Evolutionary conservation across 495 filamentous ascomycete species (phyloP), one percentile per base, ranked within the genome.

Genomic region (Aspergillus sparsus): DNA sequence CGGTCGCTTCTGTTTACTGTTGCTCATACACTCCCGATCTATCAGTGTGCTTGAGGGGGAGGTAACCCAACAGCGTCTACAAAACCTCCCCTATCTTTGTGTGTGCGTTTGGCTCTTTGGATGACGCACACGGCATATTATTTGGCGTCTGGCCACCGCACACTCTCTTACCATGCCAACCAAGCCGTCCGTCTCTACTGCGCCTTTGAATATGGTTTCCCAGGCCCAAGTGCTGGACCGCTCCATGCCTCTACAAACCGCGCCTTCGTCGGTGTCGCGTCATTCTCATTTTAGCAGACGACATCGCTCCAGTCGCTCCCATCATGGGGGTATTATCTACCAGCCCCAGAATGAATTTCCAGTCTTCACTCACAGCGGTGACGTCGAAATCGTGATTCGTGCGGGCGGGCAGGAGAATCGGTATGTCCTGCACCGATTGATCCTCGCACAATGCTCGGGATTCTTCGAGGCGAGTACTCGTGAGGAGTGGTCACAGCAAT

Each of bases 391-490:
- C 61, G 67, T 93, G 41, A 86, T 96, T 60, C 80, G 82, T 59
- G 85, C 82, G 18, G 86, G 84, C 51, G 80, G 85, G 39, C 86
- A 88, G 62, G 89, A 93, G 72, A 87, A 86, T 68, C 83, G 89
- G 27, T 97, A 96, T 68, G 82, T 96, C 41, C 83, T 97, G 16
- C 92, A 97, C 73, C 83, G 87, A 42, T 77, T 96, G 65, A 95
- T 92, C 31, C 74, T 97, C 63, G 84, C 89, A 37, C 89, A 94
- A 75, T 93, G 89, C 66, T 95, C 92, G 11, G 92, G 91, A 1
- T 96, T 95, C 75, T 97, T 96, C 74, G 90, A 95, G 74, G 89
- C 91, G 35, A 90, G 90, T 67, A 93, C 89, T 31, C 91, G 86
- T 62, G 87, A 90, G 62, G 89, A 92, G 72, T 97, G 92, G 92